Percentiles rank a stretch among this genome's conserved stretches.
These are phyloP conservation scores for Aspergillus leporis DNA, from an alignment of 495 filamentous ascomycete genomes.

Conservation along the genomic window DNA sequence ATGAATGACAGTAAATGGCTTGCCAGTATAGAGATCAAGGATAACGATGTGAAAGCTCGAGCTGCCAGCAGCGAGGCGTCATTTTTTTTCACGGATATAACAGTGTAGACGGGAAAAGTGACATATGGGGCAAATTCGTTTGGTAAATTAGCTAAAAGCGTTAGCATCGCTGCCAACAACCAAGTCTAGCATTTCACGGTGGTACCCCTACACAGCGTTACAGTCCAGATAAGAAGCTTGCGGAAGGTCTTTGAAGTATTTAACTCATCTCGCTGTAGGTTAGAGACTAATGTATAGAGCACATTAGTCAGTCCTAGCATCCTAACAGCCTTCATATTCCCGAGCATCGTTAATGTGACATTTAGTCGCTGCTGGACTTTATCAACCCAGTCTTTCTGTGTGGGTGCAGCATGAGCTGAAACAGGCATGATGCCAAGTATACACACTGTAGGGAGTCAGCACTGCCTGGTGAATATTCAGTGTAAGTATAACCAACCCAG, in stretches of 20 bases:
- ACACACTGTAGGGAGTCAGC: too few relatives aligned
- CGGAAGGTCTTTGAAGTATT: background rate
- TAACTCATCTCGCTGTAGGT: slow-evolving; percentile 3
- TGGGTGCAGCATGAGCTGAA: background rate
- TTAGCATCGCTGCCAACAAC: background rate
- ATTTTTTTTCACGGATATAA: slow-evolving; percentile 38
- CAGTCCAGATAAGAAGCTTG: background rate
- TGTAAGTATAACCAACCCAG: too few relatives aligned
- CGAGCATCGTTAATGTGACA: slow-evolving; percentile 30
- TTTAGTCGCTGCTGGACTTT: slow-evolving; percentile 41
- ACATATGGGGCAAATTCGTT: slow-evolving; percentile 27
- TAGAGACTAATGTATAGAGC: background rate
- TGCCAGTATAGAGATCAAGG: slow-evolving; percentile 28
- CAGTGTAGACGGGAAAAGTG: slow-evolving; percentile 38
- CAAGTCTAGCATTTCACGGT: background rate
- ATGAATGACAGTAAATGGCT: slow-evolving; percentile 22
- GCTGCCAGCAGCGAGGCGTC: slow-evolving; percentile 35
- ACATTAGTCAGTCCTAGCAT: slow-evolving; percentile 20
- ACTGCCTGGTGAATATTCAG: too few relatives aligned
- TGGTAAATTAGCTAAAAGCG: background rate
- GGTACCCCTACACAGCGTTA: background rate
- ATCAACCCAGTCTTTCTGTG: slow-evolving; percentile 48
- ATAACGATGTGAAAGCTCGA: slow-evolving; percentile 33
- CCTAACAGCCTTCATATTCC: slow-evolving; percentile 37
- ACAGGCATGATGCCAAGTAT: slow-evolving; percentile 5